Percentiles rank a stretch among this genome's conserved stretches.
phyloP scores from a whole-genome alignment of 2,329 filamentous ascomycete genomes.

The Venturia pyrina region DNA sequence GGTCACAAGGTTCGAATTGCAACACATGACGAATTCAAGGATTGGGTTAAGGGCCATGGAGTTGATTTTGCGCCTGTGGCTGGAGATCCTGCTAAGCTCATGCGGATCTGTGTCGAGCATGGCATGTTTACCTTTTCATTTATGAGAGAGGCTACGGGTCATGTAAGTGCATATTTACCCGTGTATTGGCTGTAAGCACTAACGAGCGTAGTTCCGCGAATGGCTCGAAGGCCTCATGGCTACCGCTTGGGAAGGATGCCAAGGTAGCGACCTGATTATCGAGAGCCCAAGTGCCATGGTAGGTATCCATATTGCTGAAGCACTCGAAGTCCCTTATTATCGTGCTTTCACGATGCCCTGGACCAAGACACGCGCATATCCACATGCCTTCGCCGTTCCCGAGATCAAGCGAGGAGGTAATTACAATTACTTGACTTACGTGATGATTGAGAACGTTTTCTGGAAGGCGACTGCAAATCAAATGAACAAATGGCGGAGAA shows the following conservation, averaged over 20 bases:
- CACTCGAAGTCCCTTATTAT: conserved; percentile 87
- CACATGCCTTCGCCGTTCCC: conserved; percentile 89
- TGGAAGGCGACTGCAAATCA: conserved; percentile 90
- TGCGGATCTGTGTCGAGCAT: conserved; percentile 92
- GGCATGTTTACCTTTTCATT: conserved; percentile 95
- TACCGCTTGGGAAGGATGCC: conserved; percentile 74
- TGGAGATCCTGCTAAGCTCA: conserved; percentile 86
- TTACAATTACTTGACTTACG: conserved; percentile 91
- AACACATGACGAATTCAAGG: conserved; percentile 81
- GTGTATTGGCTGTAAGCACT: conserved; percentile 18
- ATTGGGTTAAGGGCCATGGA: conserved; percentile 83
- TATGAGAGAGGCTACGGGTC: conserved; percentile 72
- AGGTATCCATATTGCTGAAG: conserved; percentile 94
- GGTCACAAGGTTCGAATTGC: conserved; percentile 82
- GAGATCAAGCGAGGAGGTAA: conserved; percentile 89
- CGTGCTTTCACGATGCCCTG: conserved; percentile 98
- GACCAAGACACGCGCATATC: conserved; percentile 91
- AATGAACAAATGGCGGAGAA: conserved; percentile 86
- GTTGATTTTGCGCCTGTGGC: conserved; percentile 86
- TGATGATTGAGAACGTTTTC: conserved; percentile 94
- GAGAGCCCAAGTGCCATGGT: conserved; percentile 96
- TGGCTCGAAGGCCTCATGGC: conserved; percentile 86
- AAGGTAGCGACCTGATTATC: conserved; percentile 81
- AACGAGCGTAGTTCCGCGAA: conserved; percentile 53
- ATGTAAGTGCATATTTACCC: conserved; percentile 25